These are phyloP conservation scores for Colletotrichum incanum DNA, from an alignment of 2,329 filamentous ascomycete genomes.

Conservation along the genomic window DNA sequence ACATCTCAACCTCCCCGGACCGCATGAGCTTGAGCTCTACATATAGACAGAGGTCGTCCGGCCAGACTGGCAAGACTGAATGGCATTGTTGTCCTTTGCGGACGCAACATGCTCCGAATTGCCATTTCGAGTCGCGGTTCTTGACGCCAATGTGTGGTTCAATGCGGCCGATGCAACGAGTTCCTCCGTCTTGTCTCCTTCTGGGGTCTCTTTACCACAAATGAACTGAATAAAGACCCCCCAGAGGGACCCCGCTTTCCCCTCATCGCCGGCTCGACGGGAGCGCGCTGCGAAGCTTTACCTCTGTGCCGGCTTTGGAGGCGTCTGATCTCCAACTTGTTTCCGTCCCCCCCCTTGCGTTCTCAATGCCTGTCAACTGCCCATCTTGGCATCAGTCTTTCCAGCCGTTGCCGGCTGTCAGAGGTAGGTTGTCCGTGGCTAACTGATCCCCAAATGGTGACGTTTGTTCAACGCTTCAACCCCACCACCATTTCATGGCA, in stretches of 20 bases:
- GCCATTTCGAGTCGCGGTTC: conserved; percentile 45
- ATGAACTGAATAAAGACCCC: neutral
- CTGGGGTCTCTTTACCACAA: neutral
- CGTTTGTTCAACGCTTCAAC: conserved; percentile 5
- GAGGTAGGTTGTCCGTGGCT: neutral
- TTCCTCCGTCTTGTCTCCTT: conserved; percentile 14
- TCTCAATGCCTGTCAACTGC: neutral
- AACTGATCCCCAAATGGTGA: conserved; percentile 5
- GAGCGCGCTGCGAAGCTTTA: conserved; percentile 7
- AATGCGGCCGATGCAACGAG: conserved; percentile 14
- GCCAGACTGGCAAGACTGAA: conserved; percentile 29
- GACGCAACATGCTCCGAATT: conserved; percentile 49
- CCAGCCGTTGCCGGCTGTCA: neutral
- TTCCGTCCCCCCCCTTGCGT: neutral
- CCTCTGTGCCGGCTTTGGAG: neutral
- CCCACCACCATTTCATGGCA: neutral
- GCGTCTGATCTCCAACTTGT: neutral
- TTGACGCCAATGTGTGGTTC: conserved; percentile 11
- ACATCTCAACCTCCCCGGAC: neutral
- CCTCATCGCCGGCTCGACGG: conserved; percentile 32
- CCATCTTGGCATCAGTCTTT: neutral
- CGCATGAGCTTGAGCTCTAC: neutral
- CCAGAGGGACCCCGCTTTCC: conserved; percentile 14
- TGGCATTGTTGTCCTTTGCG: conserved; percentile 53
- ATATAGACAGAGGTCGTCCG: conserved; percentile 28